Evolutionary conservation across 2,329 filamentous ascomycete species (phyloP), one percentile per base, ranked within the genome.

Genomic region (Fusarium caatingaense): DNA sequence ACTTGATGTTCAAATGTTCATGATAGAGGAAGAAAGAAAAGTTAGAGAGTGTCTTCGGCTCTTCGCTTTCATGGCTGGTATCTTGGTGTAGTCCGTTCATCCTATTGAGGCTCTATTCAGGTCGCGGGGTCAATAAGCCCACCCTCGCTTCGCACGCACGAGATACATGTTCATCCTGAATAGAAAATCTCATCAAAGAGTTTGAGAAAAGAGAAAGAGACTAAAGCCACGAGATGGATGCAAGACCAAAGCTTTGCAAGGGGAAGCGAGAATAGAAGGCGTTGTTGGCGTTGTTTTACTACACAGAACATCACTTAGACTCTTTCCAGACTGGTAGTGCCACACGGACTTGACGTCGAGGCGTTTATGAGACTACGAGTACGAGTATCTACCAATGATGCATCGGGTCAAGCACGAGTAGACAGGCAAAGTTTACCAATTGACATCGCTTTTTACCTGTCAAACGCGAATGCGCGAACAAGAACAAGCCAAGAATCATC

Each of bases 71-170:
- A 40, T 25, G 56, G 34, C 34, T 37, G 34, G 18, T 37, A 34
- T 10, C 49, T 20, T 55, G 64, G 44, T 69, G 47, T 50, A 55
- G 48, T 9, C 21, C 37, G 60, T 34, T 42, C 34, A 25, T 53
- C 49, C 49, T 53, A 53, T 53, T 53, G 49, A 53, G 51, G 28
- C 49, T 66, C 53, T 66, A 71, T 72, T 72, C 48, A 69, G 64
- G n/a, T 8, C 46, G 64, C 44, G 56, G 62, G 51, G 53, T 65
- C 59, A 72, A 71, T 71, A 71, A 69, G 69, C 58, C 55, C n/a
- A 57, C 50, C 50, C 23, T 60, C 42, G 30, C 45, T 53, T 44
- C 37, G 42, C 21, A 47, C 23, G 32, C 40, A 45, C 41, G 57
- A 48, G 49, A 42, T 56, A n/a, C 18, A 20, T 40, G 54, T 25